Conservation (phyloP, 805 yeast species). For the Maudiozyma bulderi region DNA sequence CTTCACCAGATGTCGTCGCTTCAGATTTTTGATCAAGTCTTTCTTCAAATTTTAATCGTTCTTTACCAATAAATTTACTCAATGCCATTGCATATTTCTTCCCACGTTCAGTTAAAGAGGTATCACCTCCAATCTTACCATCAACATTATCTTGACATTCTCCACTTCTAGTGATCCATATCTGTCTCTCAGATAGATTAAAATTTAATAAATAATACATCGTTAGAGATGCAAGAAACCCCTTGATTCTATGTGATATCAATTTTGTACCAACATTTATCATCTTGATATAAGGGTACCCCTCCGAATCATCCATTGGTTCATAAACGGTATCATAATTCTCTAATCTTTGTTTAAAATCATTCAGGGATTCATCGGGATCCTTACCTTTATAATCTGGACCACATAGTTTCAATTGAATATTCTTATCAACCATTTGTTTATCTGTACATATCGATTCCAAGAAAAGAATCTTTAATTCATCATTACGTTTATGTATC, state of each 20-base stretch:
- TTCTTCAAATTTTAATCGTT: constrained; percentile 57
- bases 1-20: constrained; percentile 4
- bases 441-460: constrained; percentile 84
- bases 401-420: constrained; percentile 76
- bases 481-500: constrained; percentile 47
- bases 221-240: constrained; percentile 85
- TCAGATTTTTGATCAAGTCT: constrained; percentile 38
- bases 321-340: constrained; percentile 88
- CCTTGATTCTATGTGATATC: constrained; percentile 81
- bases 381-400: constrained; percentile 90
- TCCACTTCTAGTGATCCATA: constrained; percentile 93
- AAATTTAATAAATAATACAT: constrained; percentile 82
- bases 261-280: constrained; percentile 92
- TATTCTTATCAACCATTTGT: constrained; percentile 69
- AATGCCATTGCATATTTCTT: constrained; percentile 61
- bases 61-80: constrained; percentile 60
- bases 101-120: constrained; percentile 73
- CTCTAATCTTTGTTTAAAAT: constrained; percentile 67
- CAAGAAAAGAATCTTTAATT: constrained; percentile 68
- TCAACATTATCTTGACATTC: constrained; percentile 76
- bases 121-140: constrained; percentile 90
- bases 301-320: constrained; percentile 72
- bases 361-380: constrained; percentile 67
- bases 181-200: constrained; percentile 80
- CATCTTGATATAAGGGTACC: constrained; percentile 83